Evolutionary conservation across 495 filamentous ascomycete genomes (phyloP).

Genomic region (Hypoxylon crocopeplum): DNA sequence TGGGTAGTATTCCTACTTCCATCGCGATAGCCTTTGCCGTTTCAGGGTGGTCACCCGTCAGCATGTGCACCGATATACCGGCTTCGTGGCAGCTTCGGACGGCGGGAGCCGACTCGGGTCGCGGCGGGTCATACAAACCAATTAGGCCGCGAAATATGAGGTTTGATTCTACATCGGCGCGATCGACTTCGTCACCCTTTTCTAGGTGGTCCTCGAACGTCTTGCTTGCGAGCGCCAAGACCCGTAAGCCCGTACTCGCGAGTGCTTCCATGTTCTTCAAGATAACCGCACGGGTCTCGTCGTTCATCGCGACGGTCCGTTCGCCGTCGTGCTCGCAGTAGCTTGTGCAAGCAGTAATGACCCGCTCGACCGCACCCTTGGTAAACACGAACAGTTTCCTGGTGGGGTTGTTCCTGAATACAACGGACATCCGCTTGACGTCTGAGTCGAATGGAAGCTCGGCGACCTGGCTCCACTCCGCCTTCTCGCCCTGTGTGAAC

Average conservation of each 20-base stretch:
- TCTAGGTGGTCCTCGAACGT: conserved; percentile 41
- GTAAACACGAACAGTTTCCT: conserved; percentile 60
- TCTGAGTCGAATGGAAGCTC: conserved; percentile 74
- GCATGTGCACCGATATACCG: conserved; percentile 79
- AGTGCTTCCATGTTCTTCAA: conserved; percentile 70
- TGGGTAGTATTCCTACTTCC: conserved; percentile 72
- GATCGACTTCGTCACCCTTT: conserved; percentile 53
- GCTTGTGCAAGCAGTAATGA: conserved; percentile 61
- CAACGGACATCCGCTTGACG: conserved; percentile 73
- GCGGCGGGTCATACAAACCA: conserved; percentile 65
- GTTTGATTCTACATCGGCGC: conserved; percentile 61
- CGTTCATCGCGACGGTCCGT: conserved; percentile 47
- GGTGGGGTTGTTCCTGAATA: conserved; percentile 54
- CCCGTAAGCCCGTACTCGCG: conserved; percentile 69
- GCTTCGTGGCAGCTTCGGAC: conserved; percentile 67
- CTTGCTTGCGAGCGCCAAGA: conserved; percentile 66
- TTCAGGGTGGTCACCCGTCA: conserved; percentile 71
- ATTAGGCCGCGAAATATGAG: conserved; percentile 65
- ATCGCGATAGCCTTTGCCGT: conserved; percentile 71
- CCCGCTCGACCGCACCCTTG: conserved; percentile 71
- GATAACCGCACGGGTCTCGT: conserved; percentile 56
- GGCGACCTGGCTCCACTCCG: conserved; percentile 62
- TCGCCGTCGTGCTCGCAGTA: conserved; percentile 47
- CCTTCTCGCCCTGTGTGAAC: conserved; percentile 57
- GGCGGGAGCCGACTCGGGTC: conserved; percentile 57